Evolutionary conservation across 2,329 filamentous ascomycete species (phyloP).

Genomic region (Colletotrichum orchidophilum): DNA sequence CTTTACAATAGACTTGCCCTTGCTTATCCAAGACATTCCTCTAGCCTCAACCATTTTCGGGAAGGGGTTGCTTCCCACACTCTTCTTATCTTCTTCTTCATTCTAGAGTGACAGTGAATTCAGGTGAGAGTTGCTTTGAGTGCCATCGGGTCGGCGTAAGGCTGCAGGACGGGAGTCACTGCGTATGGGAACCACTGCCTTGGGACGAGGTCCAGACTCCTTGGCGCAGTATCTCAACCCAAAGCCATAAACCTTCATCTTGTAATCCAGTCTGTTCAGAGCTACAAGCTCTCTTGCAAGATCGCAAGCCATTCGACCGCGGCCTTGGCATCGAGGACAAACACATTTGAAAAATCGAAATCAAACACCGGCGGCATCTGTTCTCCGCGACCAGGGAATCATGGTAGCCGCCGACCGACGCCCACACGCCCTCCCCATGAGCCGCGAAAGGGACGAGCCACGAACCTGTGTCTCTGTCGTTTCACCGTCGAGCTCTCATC

Average conservation of each 20-base stretch:
- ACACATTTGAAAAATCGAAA: too few species aligned
- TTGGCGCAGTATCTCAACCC: not conserved
- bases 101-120: not conserved
- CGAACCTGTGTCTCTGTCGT: not conserved
- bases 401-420: not conserved
- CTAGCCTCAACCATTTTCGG: not conserved
- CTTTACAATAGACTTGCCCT: not conserved
- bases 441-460: not conserved
- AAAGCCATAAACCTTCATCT: not conserved
- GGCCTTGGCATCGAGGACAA: not conserved
- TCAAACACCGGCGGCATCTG: not conserved
- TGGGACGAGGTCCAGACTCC: not conserved
- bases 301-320: not conserved
- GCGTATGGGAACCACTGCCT: not conserved
- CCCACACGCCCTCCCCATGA: not conserved
- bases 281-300: not conserved
- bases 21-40: not conserved
- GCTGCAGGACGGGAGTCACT: not conserved
- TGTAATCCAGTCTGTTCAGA: not conserved
- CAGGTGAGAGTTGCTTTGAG: not conserved
- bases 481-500: not conserved
- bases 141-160: not conserved
- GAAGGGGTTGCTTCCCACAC: not conserved
- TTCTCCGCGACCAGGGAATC: not conserved
- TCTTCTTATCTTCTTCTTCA: not conserved